These are phyloP conservation scores for Monosporascus sp. DNA, from an alignment of 2,329 filamentous ascomycete species.

Conservation along the genomic window DNA sequence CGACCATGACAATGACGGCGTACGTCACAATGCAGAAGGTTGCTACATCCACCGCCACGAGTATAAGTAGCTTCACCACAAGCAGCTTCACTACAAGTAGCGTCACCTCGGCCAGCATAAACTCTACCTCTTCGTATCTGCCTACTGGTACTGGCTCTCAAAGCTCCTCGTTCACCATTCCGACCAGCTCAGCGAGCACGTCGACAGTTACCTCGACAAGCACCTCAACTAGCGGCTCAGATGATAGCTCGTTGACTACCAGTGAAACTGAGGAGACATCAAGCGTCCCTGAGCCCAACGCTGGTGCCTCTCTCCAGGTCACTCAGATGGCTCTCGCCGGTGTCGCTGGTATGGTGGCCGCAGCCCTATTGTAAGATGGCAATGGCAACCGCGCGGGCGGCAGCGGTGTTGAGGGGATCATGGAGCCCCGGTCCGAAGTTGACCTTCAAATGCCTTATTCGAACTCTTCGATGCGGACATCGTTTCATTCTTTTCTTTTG, in stretches of 20 bases:
- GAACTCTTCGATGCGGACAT: conserved; percentile 22
- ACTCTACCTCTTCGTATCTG: conserved; percentile 29
- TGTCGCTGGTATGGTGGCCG: conserved; percentile 43
- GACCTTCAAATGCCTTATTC: conserved; percentile 7
- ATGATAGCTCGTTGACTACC: conserved; percentile 15
- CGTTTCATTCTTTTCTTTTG: conserved; percentile 26
- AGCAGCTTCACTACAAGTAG: conserved; percentile 24
- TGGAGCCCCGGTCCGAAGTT: neutral
- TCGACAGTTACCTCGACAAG: too few relatives aligned
- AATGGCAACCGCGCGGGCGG: neutral
- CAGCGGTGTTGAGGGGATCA: conserved; percentile 1
- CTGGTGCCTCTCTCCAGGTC: conserved; percentile 38
- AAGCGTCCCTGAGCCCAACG: conserved; percentile 33
- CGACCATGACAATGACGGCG: conserved; percentile 45
- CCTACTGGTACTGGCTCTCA: conserved; percentile 24
- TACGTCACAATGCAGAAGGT: conserved; percentile 46
- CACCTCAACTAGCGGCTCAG: conserved; percentile 9
- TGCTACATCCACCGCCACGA: conserved; percentile 15
- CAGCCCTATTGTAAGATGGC: conserved; percentile 43
- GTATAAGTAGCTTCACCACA: conserved; percentile 3
- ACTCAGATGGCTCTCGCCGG: conserved; percentile 42
- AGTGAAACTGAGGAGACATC: conserved; percentile 27
- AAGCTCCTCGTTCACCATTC: conserved; percentile 19
- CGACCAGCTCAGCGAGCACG: conserved; percentile 23
- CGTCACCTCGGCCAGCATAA: conserved; percentile 27